phyloP scores from a whole-genome alignment of 2,329 filamentous ascomycete species.

The Coniochaeta pulveracea region DNA sequence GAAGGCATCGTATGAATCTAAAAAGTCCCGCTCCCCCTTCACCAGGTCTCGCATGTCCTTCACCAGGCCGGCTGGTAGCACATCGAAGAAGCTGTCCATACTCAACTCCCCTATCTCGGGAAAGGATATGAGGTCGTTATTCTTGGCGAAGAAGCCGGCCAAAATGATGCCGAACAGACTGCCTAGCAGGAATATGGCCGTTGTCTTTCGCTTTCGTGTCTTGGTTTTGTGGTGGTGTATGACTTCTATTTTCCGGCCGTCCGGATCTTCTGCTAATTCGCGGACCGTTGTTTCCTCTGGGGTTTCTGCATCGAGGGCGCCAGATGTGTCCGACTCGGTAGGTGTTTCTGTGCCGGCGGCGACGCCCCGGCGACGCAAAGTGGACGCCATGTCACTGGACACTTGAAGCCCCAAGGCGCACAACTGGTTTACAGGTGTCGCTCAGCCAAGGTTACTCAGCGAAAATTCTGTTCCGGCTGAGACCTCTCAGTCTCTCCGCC shows the following conservation, averaged over 20 bases:
- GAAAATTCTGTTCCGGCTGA: too few relatives aligned
- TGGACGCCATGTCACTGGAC: constrained; percentile 13
- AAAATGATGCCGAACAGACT: constrained; percentile 83
- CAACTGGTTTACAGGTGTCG: too few relatives aligned
- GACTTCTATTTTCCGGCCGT: constrained; percentile 27
- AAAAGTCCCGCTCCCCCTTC: constrained; percentile 73
- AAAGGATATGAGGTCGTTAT: constrained; percentile 80
- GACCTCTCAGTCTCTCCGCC: too few relatives aligned
- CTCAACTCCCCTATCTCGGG: constrained; percentile 60
- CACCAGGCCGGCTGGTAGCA: constrained; percentile 74
- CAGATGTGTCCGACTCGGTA: constrained; percentile 8
- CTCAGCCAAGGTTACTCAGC: too few relatives aligned
- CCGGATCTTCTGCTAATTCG: constrained; percentile 17
- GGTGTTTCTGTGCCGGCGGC: too few relatives aligned
- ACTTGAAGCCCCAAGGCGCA: not conserved
- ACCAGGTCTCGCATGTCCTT: constrained; percentile 75
- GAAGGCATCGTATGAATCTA: constrained; percentile 88
- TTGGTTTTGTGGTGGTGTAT: constrained; percentile 33
- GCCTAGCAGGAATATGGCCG: constrained; percentile 77
- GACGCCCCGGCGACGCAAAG: constrained; percentile 14
- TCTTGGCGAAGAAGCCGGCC: constrained; percentile 81
- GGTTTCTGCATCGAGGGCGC: constrained; percentile 7
- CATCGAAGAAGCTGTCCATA: constrained; percentile 78
- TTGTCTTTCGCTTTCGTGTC: constrained; percentile 61
- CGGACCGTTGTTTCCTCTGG: constrained; percentile 14